Base-by-base conservation (phyloP, 2,329 filamentous ascomycete species). In the Drechmeria coniospora region DNA sequence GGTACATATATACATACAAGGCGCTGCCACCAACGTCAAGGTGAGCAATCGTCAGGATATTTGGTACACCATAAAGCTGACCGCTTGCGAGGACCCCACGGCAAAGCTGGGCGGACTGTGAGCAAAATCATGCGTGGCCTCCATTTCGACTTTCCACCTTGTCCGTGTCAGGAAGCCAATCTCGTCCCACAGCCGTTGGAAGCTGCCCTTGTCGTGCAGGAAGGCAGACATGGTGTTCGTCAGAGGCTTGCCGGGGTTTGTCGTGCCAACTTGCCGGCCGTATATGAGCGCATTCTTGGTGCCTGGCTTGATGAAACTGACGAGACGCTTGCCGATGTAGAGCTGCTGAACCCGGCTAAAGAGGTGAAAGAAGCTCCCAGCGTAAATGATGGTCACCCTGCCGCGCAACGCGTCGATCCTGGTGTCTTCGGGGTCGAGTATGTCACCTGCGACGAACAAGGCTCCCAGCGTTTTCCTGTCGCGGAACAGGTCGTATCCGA, bases 401-500 rank as follows among this genome's bases (percentile, higher is more conserved):
- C 53, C 54, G 15, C 51, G 40, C 2, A 64, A 39, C 2, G 32
- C 32, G 3, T 45, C 36, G 5, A 61, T 42, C 3, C 44, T 43
- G 11, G 35, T 36, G 29, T 61, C 54, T 9, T 49, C 46, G 6
- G 51, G 53, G 28, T 57, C 50, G 8, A 68, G 44, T 33, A 70
- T 46, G 33, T 72, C 61, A 13, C 63, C 67, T 3, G 55, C 40
- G 17, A 73, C 46, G 35, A 73, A 69, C 2, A 51, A 53, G 2
- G 56, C 55, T 13, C 51, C 50, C 5, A 71, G 47, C 19, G 31
- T 53, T n/a, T 50, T 41, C 15, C 59, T 56, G 34, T 78, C 75
- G 25, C 61, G 57, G 49, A 79, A 80, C 13, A 80, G 54, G 29
- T 75, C 68, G 44, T 74, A 72, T 16, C 69, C 69, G n/a, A 68